Percentiles rank a stretch among this genome's conserved stretches.
Conservation (phyloP, 441 rosid genomes). For the Pelargonium fulgidum region DNA sequence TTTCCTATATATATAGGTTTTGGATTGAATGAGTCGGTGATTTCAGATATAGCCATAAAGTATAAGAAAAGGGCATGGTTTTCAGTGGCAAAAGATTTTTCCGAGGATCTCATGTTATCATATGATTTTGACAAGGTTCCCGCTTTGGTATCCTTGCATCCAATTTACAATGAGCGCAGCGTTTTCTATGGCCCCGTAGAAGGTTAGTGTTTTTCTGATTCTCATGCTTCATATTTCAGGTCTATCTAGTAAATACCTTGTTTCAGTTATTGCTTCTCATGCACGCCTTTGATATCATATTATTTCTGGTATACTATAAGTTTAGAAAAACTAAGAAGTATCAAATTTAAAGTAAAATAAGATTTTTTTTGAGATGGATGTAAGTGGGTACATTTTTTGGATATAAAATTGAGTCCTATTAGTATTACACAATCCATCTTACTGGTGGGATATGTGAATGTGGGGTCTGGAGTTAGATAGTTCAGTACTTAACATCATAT, state of each 20-base stretch:
- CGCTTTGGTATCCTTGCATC: conserved; percentile 58
- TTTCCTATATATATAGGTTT: conserved; percentile 78
- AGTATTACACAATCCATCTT: too few species aligned
- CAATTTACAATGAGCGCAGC: conserved; percentile 49
- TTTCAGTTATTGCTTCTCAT: too few species aligned
- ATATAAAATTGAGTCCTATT: too few species aligned
- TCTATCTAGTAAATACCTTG: too few species aligned
- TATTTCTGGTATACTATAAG: neutral
- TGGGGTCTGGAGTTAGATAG: too few species aligned
- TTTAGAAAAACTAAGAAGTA: neutral
- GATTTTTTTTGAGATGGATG: neutral
- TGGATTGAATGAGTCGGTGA: conserved; percentile 47
- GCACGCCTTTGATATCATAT: neutral
- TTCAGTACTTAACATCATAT: too few species aligned
- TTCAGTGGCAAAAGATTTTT: conserved; percentile 62
- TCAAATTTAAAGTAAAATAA: neutral
- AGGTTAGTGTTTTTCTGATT: conserved; percentile 38
- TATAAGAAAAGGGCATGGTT: conserved; percentile 93
- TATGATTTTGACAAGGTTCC: conserved; percentile 78
- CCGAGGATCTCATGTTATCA: conserved; percentile 57
- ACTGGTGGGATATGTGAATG: too few species aligned
- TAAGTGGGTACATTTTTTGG: neutral
- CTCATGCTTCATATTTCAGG: neutral
- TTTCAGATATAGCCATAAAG: conserved; percentile 45
- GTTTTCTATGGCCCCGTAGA: conserved; percentile 86